Evolutionary conservation across 164 flowering plant species (phyloP), one percentile per base, ranked within the genome.

Genomic region (Macadamia integrifolia): DNA sequence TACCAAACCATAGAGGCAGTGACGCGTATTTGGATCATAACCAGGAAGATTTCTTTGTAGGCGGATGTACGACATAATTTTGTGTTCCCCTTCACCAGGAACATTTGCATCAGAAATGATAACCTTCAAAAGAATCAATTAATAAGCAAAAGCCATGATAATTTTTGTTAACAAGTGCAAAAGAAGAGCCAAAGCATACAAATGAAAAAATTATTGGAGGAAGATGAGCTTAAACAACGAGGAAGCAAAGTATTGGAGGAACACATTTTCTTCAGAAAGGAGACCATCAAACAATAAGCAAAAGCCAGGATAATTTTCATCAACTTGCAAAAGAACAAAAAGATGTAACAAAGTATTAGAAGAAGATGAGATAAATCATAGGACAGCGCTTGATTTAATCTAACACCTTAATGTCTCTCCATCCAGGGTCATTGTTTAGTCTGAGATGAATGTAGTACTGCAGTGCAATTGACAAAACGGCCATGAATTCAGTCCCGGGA

Each of bases 21-120:
- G 98, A 15, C 90, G 86, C 15, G 97, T 92, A 78, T 92, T 94
- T 73, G 98, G 97, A 82, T 94, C 95, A 81, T 66, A 83, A 69
- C 96, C 97, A 75, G 90, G 93, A 76, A 88, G 97, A 69, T 92
- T 90, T 78, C 98, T 85, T 70, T 94, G 98, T 59, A 90, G 95
- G 57, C 98, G 97, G 59, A 94, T 82, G 64, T 92, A 94, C 0
- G 97, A 94, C 97, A 94, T 94, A 63, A 94, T 78, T 73, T 94
- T 94, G 79, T 94, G 98, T 71, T 94, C 97, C 66, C 98, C 98
- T 88, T 94, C 97, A 76, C 98, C 98, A 69, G 98, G 98, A 80
- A 87, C 92, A 86, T 94, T 94, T 50, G 97, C 96, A 85, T 94
- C 98, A 69, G 98, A 94, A 61, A 94, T 93, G 52, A 94, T 87